Conservation (phyloP, 2,329 filamentous ascomycete genomes). For the Calonectria henricotiae region DNA sequence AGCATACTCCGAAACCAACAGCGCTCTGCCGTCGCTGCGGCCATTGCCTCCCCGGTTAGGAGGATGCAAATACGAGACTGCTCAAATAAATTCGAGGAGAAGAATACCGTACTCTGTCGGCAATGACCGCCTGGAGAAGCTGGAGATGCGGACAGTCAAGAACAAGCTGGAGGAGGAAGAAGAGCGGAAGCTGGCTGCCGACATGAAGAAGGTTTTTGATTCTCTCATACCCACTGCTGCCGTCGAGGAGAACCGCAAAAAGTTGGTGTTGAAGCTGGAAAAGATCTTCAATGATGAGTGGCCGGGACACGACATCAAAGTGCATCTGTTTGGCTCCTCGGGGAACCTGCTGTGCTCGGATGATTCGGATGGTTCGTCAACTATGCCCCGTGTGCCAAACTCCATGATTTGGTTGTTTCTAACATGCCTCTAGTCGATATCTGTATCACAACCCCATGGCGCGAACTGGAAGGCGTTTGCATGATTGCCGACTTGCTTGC, state of each 20-base stretch:
- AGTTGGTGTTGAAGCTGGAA: constrained; percentile 90
- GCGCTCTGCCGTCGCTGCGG: constrained; percentile 78
- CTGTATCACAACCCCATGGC: constrained; percentile 94
- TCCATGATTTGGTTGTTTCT: constrained; percentile 17
- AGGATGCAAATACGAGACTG: constrained; percentile 91
- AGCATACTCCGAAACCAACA: constrained; percentile 90
- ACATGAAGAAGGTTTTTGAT: constrained; percentile 90
- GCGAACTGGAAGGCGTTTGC: constrained; percentile 90
- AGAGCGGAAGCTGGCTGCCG: constrained; percentile 81
- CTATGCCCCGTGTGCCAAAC: constrained; percentile 8
- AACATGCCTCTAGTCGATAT: constrained; percentile 82
- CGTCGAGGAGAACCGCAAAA: constrained; percentile 82
- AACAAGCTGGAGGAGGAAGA: constrained; percentile 80
- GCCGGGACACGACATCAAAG: constrained; percentile 91
- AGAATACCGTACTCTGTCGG: constrained; percentile 94
- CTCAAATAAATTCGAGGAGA: constrained; percentile 84
- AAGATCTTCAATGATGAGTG: constrained; percentile 91
- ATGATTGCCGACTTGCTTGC: constrained; percentile 89
- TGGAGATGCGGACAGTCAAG: constrained; percentile 82
- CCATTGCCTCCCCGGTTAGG: constrained; percentile 73
- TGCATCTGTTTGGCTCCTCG: constrained; percentile 97
- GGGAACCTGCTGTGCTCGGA: constrained; percentile 95
- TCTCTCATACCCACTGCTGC: constrained; percentile 86
- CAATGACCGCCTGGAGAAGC: constrained; percentile 82
- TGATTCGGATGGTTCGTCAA: constrained; percentile 89